Base-by-base conservation (phyloP, 139 green algal species). In the Limnomonas spitsbergensis region DNA sequence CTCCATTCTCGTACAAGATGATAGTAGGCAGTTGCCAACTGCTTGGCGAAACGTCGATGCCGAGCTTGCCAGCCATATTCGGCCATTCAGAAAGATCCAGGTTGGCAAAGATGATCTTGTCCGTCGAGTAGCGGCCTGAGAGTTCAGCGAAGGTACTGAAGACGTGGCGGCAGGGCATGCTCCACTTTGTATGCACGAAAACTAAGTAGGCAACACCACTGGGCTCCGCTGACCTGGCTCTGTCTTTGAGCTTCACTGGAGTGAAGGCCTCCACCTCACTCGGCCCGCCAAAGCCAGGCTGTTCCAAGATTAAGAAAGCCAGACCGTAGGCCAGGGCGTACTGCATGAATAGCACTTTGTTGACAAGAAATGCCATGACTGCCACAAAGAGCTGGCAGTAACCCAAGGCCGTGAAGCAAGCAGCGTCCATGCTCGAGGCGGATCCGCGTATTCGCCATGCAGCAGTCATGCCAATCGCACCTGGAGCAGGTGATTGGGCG, bases 201-300 rank as follows among this genome's bases (percentile, higher is more conserved):
- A 74, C 68, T 32, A 74, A n/a, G 68, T 74, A 47, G 36, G 56
- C 56, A 38, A 70, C 56, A 38, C 56, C 68, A 53, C 29, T 6
- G 40, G 35, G 14, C 4, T 26, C 68, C 3, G 68, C 68, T 27
- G 29, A 24, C 68, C 34, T 40, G 6, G 26, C 68, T 32, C 27
- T 47, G 7, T 74, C 68, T 32, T 74, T 42, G 35, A 74, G 7
- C 36, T 14, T 24, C 7, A 74, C 34, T 7, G 68, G 68, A 4
- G 34, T 47, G 4, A 74, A 32, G 35, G 24, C 36, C 68, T 74
- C 68, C 4, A 74, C 68, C 4, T 74, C 68, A 47, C 4, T 24
- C 24, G 9, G 29, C 4, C 26, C 68, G 3, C 7, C 24, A 4
- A 32, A 7, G 4, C 6, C 3, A n/a, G 68, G 68, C 68, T 74